phyloP scores from a whole-genome alignment of 768 basidiomycete genomes.

The Lactarius deliciosus region DNA sequence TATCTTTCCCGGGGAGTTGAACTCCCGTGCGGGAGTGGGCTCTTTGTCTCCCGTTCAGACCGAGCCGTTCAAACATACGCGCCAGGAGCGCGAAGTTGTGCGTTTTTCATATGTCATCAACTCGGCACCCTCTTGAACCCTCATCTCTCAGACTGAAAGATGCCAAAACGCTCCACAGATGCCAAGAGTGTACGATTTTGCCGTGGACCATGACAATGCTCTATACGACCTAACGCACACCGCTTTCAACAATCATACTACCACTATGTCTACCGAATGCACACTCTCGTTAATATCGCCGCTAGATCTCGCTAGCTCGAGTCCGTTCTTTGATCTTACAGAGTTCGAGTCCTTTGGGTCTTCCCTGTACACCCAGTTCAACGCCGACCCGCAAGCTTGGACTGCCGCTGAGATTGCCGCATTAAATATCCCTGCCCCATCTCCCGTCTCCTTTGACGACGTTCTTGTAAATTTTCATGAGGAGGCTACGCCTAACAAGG shows the following conservation, averaged over 20 bases:
- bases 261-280: background rate
- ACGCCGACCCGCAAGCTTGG: background rate
- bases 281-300: background rate
- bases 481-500: background rate
- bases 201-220: constrained; percentile 14
- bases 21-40: background rate
- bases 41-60: background rate
- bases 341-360: constrained; percentile 14
- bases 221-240: background rate
- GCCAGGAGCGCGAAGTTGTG: constrained; percentile 3
- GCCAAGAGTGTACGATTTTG: constrained; percentile 11
- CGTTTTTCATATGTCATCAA: constrained; percentile 8
- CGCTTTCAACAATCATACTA: background rate
- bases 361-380: constrained; percentile 9
- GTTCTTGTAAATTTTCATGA: background rate
- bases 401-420: background rate
- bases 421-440: background rate
- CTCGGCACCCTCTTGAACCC: background rate
- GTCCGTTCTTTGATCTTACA: background rate
- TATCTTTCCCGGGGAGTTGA: background rate
- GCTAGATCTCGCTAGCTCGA: background rate
- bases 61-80: background rate
- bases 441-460: background rate
- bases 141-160: constrained; percentile 6
- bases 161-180: background rate